Evolutionary conservation across 306 rosid genomes (phyloP), one percentile per base, ranked within the genome.

Genomic region (Acacia acuminata): DNA sequence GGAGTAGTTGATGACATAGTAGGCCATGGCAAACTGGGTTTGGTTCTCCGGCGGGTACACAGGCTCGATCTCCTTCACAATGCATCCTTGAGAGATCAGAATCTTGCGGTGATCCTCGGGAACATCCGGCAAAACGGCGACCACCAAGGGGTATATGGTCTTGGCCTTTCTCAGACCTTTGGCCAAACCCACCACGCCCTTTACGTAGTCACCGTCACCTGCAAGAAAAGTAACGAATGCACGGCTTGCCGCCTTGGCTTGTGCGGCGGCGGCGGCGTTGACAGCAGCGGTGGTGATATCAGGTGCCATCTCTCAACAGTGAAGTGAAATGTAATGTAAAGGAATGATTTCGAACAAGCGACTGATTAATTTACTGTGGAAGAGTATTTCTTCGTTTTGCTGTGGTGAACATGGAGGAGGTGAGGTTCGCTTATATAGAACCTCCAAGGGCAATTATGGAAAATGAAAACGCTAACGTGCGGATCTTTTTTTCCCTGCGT

Each of bases 1-100:
- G 84, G 98, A 90, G 88, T 95, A 95, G 63, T 95, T 95, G 92
- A 93, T 93, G 80, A 93, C 98, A 63, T 95, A 95, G 76, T 92
- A 93, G 0, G 98, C 86, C 98, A 92, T 92, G n/a, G 97, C 97
- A 3, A 89, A 95, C 34, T 88, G 88, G 19, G 98, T 93, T 15
- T 93, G 97, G 24, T 90, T 93, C 63, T 88, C 67, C 0, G 97
- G 97, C 0, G 98, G 98, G 71, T 93, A 66, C 2, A 95, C 89
- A 0, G 98, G 98, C 36, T 88, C 80, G 10, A 95, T 93, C 82
- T 92, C 96, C 45, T 87, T 82, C 36, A 94, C 86, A 1, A 90
- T 79, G 77, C 98, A 95, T 0, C 93, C 97, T 13, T 95, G 98
- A 1, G 89, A 86, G 10, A 65, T 75, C 55, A 94, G 87, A 48